Evolutionary conservation across 768 basidiomycete species (phyloP).

Genomic region (Agrocybe pediades): DNA sequence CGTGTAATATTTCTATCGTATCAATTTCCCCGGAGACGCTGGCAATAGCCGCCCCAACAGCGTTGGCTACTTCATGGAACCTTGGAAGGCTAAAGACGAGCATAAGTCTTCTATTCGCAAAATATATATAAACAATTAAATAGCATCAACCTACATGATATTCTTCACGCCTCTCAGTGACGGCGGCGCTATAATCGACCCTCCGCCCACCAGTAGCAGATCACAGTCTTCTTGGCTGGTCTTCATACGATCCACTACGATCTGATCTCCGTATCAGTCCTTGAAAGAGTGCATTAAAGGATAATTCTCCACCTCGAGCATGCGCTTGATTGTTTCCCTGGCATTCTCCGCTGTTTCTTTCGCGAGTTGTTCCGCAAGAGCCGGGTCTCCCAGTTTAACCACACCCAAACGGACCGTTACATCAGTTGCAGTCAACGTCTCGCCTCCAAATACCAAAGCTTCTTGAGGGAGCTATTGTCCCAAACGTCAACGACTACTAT

Average conservation of each 20-base stretch:
- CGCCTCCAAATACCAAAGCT: constrained; percentile 57
- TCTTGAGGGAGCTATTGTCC: constrained; percentile 36
- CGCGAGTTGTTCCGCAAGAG: constrained; percentile 14
- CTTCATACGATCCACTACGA: constrained; percentile 63
- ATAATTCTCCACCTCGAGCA: constrained; percentile 24
- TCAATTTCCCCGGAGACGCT: constrained; percentile 47
- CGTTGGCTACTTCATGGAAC: constrained; percentile 56
- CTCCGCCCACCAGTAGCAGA: constrained; percentile 67
- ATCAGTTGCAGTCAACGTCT: constrained; percentile 62
- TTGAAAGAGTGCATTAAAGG: not conserved
- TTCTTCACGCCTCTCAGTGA: constrained; percentile 50
- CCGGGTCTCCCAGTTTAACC: constrained; percentile 19
- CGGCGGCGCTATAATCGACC: constrained; percentile 58
- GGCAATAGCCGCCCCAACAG: constrained; percentile 54
- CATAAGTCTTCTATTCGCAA: not conserved
- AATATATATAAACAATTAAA: too few relatives aligned
- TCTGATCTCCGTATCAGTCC: constrained; percentile 35
- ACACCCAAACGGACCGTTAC: constrained; percentile 40
- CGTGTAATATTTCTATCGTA: constrained; percentile 42
- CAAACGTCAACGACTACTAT: not conserved
- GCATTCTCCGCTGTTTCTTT: constrained; percentile 15
- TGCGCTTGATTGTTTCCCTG: constrained; percentile 17
- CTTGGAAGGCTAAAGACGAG: constrained; percentile 25
- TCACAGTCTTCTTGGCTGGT: constrained; percentile 58
- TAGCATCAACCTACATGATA: constrained; percentile 24